Base-by-base conservation (phyloP, 139 green algal species). In the Haematococcus sp. region DNA sequence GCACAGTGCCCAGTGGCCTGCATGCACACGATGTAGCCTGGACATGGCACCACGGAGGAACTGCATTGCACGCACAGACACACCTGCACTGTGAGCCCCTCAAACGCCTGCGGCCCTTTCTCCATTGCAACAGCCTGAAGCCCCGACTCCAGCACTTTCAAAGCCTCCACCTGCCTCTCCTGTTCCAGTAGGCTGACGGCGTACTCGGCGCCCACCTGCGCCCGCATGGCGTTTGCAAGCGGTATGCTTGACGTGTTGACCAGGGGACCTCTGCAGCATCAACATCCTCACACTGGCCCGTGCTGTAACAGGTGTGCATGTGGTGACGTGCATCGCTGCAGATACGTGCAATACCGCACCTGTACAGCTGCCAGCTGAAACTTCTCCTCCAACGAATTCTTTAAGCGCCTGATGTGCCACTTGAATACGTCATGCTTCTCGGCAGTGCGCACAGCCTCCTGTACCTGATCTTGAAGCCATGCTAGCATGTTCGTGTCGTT, bases 341-440 rank as follows among this genome's bases (percentile, higher is more conserved):
- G n/a, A n/a, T n/a, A n/a, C n/a, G 54, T 28, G 54, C n/a, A 25
- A 64, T 27, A n/a, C 17, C 69, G 1, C 73, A 89, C 87, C 81
- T 91, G 86, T 30, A 97, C 64, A 5, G 76, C 77, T 22, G 78
- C 72, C n/a, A 96, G 84, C 25, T 68, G 65, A 63, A 89, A 94
- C 46, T 78, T 81, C 56, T 87, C 68, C 80, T 94, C 87, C 28
- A 96, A 64, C 17, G 66, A 70, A 22, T 81, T 77, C 0, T 83
- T 73, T 23, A 88, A 63, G 30, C 84, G 82, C 0, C 84, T 76
- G 30, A 95, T 87, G 20, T 80, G 83, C 66, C 77, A 79, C 64
- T 92, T 91, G 7, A 93, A 68, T 7, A 75, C 56, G 63, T 94
- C 88, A 61, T 96, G 88, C 76, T 92, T 77, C 65, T 92, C 86